Evolutionary conservation across 768 basidiomycete species (phyloP), one percentile per base, ranked within the genome.

Genomic region (Amanita inopinata): DNA sequence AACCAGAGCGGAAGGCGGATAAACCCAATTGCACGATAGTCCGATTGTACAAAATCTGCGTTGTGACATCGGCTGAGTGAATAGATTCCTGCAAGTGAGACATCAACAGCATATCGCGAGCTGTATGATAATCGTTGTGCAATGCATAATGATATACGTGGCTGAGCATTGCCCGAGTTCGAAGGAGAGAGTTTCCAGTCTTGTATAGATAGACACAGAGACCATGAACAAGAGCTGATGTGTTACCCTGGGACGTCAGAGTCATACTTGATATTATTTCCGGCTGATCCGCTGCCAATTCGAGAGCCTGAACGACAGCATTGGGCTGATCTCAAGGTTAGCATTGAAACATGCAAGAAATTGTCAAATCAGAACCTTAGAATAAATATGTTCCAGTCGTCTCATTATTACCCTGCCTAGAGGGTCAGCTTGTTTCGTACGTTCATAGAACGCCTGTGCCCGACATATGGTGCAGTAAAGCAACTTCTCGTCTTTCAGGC

Each of bases 21-120:
- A 99, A 74, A 25, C 96, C 96, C 38, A 99, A 79, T 60, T 98
- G 96, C 33, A 98, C 96, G 43, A 98, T 82, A 4, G 91, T 90
- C 28, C 96, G 84, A 62, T 99, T 99, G 69, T 97, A 98, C 24
- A 98, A 70, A 53, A 99, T 97, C 62, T 99, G 96, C 0, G 96
- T 98, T 12, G 82, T 83, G 38, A 97, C 92, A 56, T 98, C 96
- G 45, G 93, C 91, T 28, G 91, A 89, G 57, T 91, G 85, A 54
- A 98, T 85, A 1, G 90, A 87, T 60, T 97, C 93, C 61, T 98
- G 94, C 38, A 99, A 74, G 60, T 98, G 96, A 3, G 93, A 97
- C 96, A 99, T 98, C 47, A 99, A 70, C 27, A 99, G 66, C 87
- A 98, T 93, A 65, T 99, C 96, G 20, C 96, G 87, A 7, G 96